Conservation (phyloP, 768 basidiomycete genomes). For the Boletus rex-veris region DNA sequence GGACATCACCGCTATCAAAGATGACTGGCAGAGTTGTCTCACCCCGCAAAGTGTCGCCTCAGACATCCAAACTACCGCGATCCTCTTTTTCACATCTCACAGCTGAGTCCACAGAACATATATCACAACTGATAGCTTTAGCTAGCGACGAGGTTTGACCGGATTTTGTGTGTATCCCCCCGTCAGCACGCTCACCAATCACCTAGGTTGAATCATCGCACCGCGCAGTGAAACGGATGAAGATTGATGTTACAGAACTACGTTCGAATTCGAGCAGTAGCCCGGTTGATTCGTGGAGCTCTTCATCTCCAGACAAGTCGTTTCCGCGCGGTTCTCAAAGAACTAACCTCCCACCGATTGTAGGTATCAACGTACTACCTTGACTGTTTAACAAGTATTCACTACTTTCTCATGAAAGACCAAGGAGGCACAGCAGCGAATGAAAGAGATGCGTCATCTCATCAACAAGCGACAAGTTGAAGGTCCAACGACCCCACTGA, state of each 20-base stretch:
- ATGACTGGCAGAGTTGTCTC: conserved; percentile 42
- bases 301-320: conserved; percentile 58
- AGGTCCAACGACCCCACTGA: conserved; percentile 39
- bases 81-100: conserved; percentile 22
- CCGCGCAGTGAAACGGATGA: conserved; percentile 71
- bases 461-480: conserved; percentile 61
- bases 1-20: conserved; percentile 53
- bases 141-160: conserved; percentile 62
- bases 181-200: conserved; percentile 1
- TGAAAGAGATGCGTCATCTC: conserved; percentile 80
- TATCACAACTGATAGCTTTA: conserved; percentile 48
- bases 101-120: conserved; percentile 40
- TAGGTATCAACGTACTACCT: conserved; percentile 25
- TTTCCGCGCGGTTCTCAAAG: conserved; percentile 46
- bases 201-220: conserved; percentile 67
- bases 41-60: conserved; percentile 54
- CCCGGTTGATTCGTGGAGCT: conserved; percentile 39
- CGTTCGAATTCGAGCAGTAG: conserved; percentile 14
- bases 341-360: conserved; percentile 38
- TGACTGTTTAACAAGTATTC: conserved; percentile 5
- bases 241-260: conserved; percentile 56
- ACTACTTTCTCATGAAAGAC: conserved; percentile 47
- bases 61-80: conserved; percentile 38
- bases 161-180: not conserved
- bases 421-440: conserved; percentile 69